Percentiles rank a stretch among this genome's conserved stretches.
Conservation (phyloP, 2,329 filamentous ascomycete species). For the Aspergillus spinulosporus region DNA sequence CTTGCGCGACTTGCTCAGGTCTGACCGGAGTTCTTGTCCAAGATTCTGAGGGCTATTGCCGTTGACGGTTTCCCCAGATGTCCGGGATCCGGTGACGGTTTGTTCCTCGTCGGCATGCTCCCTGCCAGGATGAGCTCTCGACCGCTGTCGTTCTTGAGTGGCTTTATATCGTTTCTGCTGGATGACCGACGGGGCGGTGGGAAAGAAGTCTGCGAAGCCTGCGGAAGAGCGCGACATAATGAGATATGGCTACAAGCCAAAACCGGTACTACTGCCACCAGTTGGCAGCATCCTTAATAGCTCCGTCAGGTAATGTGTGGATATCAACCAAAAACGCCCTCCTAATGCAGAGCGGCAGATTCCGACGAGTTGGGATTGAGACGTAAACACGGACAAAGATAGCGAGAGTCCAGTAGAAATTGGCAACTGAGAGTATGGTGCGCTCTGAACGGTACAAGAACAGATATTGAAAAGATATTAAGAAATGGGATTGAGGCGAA, state of each 20-base stretch:
- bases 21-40: slow-evolving; percentile 17
- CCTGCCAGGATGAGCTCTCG: slow-evolving; percentile 44
- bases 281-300: slow-evolving; percentile 44
- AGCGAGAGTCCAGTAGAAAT: not conserved
- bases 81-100: slow-evolving; percentile 12
- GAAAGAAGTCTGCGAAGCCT: slow-evolving; percentile 85
- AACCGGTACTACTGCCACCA: slow-evolving; percentile 33
- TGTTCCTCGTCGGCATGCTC: slow-evolving; percentile 23
- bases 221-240: slow-evolving; percentile 79
- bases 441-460: not conserved
- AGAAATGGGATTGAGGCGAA: not conserved
- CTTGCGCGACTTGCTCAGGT: slow-evolving; percentile 20
- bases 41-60: slow-evolving; percentile 19
- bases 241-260: slow-evolving; percentile 47
- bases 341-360: slow-evolving; percentile 21
- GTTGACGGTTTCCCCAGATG: slow-evolving; percentile 16
- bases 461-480: not conserved
- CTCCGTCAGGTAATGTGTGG: slow-evolving; percentile 22
- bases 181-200: slow-evolving; percentile 68
- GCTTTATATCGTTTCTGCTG: slow-evolving; percentile 49
- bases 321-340: slow-evolving; percentile 25
- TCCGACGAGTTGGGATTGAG: slow-evolving; percentile 4
- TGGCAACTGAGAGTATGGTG: not conserved
- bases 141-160: slow-evolving; percentile 62
- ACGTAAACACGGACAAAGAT: not conserved